These are phyloP conservation scores for Xylaria longipes DNA, from an alignment of 495 filamentous ascomycete genomes.

Conservation along the genomic window DNA sequence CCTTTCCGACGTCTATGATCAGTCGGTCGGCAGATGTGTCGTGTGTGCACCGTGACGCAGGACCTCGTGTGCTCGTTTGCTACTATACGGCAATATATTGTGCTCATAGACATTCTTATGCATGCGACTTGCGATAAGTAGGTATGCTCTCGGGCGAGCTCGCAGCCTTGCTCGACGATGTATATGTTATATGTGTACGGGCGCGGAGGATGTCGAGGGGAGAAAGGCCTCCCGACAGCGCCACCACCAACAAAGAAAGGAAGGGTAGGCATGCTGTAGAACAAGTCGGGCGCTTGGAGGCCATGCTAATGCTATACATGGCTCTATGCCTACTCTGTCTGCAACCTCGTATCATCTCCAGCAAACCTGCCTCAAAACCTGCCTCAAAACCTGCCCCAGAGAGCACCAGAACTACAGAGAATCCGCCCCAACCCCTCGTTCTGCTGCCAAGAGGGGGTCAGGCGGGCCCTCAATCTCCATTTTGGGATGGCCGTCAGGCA, in stretches of 20 bases:
- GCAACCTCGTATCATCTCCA: conserved; percentile 16
- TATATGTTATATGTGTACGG: not conserved
- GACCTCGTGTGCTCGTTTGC: conserved; percentile 8
- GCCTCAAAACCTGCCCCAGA: conserved; percentile 9
- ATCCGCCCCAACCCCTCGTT: conserved; percentile 23
- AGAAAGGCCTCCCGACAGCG: conserved; percentile 12
- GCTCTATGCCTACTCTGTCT: conserved; percentile 19
- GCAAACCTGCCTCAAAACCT: not conserved
- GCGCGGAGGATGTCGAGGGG: conserved; percentile 1
- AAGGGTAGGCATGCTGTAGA: not conserved
- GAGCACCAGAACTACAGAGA: conserved; percentile 9
- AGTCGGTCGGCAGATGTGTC: conserved; percentile 5
- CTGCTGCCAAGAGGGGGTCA: conserved; percentile 23
- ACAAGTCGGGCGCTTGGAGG: not conserved
- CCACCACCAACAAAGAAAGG: conserved; percentile 6
- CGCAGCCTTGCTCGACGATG: not conserved
- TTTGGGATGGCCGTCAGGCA: conserved; percentile 18
- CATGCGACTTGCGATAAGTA: not conserved
- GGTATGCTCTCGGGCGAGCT: not conserved
- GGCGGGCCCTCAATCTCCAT: conserved; percentile 18
- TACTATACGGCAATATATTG: not conserved
- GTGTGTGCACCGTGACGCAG: conserved; percentile 16
- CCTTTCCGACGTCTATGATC: not conserved
- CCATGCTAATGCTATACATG: conserved; percentile 3
- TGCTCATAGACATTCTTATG: conserved; percentile 1